A percentile compares a stretch with the other conserved stretches of the same genome.
Evolutionary conservation across 306 rosid genomes (phyloP).

Genomic region (Fragaria iinumae): DNA sequence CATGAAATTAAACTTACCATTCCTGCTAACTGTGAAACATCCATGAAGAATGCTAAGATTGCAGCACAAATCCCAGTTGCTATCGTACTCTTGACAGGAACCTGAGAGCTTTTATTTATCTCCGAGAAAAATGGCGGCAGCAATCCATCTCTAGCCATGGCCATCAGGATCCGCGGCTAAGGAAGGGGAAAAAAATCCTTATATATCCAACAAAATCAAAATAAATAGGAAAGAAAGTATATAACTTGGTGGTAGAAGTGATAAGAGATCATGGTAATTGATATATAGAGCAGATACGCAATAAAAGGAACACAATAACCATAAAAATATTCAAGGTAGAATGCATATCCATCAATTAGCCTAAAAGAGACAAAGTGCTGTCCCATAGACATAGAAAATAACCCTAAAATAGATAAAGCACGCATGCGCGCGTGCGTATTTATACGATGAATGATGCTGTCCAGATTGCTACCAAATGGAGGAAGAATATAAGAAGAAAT

Average conservation of each 20-base stretch:
- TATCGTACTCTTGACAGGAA: constrained; percentile 58
- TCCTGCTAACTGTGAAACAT: constrained; percentile 81
- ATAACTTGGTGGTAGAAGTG: background rate
- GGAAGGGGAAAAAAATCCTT: constrained; percentile 15
- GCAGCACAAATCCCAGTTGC: constrained; percentile 74
- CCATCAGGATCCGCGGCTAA: constrained; percentile 66
- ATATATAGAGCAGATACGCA: background rate
- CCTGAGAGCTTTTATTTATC: constrained; percentile 39
- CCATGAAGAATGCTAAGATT: constrained; percentile 72
- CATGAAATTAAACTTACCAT: constrained; percentile 55
- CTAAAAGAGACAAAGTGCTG: background rate
- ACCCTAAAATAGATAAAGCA: no score
- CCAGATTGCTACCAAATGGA: background rate
- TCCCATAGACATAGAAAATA: no score
- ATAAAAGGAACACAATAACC: background rate
- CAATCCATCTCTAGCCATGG: constrained; percentile 64
- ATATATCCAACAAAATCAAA: background rate
- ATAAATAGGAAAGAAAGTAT: background rate
- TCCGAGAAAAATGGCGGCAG: constrained; percentile 52
- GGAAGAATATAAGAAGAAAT: background rate
- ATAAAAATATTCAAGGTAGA: background rate
- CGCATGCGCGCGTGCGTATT: no score
- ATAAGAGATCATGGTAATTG: background rate
- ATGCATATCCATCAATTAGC: background rate
- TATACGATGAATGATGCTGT: background rate